These are phyloP conservation scores for Cutaneotrichosporon sp. DNA, from an alignment of 1,284 basidiomycete species.

Conservation along the genomic window DNA sequence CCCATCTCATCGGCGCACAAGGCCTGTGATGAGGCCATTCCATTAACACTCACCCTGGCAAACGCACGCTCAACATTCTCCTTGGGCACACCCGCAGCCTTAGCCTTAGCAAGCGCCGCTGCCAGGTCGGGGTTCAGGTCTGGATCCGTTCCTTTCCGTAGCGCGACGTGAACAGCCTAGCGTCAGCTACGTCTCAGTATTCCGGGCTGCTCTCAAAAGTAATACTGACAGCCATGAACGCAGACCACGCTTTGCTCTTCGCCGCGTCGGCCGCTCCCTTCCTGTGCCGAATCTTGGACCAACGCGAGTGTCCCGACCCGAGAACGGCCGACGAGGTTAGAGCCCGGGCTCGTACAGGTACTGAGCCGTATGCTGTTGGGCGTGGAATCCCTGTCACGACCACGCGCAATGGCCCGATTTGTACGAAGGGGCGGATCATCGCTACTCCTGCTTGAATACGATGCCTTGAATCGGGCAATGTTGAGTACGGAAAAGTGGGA, in stretches of 20 bases:
- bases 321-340: constrained; percentile 10
- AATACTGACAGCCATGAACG: constrained; percentile 59
- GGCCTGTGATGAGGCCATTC: too few species aligned
- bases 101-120: constrained; percentile 59
- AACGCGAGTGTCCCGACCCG: constrained; percentile 47
- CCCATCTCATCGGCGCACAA: too few species aligned
- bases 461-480: too few species aligned
- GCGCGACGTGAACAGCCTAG: constrained; percentile 68
- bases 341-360: not conserved
- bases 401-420: too few species aligned
- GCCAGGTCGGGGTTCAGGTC: constrained; percentile 61
- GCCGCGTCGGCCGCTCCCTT: constrained; percentile 69
- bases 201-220: too few species aligned
- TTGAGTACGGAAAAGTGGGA: too few species aligned
- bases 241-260: constrained; percentile 60
- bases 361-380: too few species aligned
- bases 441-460: too few species aligned
- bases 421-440: too few species aligned
- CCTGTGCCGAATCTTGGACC: constrained; percentile 81
- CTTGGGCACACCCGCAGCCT: constrained; percentile 65
- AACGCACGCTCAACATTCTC: constrained; percentile 70
- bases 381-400: too few species aligned
- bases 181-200: not conserved
- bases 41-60: constrained; percentile 54
- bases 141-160: constrained; percentile 63